Evolutionary conservation across 768 basidiomycete genomes (phyloP).

Genomic region (Cubamyces lactineus): DNA sequence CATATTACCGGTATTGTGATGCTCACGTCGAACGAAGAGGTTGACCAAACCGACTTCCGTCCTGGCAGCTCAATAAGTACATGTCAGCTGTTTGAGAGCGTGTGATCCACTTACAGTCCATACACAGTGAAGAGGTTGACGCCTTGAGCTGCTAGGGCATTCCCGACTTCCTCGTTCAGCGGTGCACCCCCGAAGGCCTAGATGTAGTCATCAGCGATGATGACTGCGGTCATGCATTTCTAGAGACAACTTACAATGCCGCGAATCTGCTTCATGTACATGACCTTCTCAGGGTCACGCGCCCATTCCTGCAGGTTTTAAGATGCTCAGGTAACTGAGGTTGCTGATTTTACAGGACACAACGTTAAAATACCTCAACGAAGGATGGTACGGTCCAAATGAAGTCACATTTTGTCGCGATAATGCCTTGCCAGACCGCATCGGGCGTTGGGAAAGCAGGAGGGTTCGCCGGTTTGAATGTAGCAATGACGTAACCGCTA

Average conservation of each 20-base stretch:
- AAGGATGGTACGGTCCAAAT: conserved; percentile 25
- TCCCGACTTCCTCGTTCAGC: conserved; percentile 14
- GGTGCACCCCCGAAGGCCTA: conserved; percentile 23
- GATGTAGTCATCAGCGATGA: neutral
- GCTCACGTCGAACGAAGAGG: conserved; percentile 11
- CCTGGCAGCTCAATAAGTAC: neutral
- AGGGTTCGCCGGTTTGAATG: conserved; percentile 32
- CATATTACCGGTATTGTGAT: neutral
- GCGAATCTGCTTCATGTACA: conserved; percentile 18
- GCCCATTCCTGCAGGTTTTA: conserved; percentile 21
- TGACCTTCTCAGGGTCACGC: conserved; percentile 25
- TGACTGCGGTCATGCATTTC: too few relatives aligned
- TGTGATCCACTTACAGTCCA: conserved; percentile 4
- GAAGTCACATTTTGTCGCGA: conserved; percentile 11
- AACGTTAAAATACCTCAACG: conserved; percentile 16
- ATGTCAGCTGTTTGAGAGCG: neutral
- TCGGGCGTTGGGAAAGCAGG: conserved; percentile 30
- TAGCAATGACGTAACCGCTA: conserved; percentile 25
- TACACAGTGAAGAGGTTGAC: conserved; percentile 14
- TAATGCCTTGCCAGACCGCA: conserved; percentile 14
- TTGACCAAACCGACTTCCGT: conserved; percentile 22
- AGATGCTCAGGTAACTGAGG: neutral
- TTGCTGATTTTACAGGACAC: neutral
- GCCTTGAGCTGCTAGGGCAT: conserved; percentile 13
- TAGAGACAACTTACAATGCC: neutral